Percentiles rank a stretch among this genome's conserved stretches.
These are phyloP conservation scores for Claviceps quebecensis DNA, from an alignment of 2,329 filamentous ascomycete genomes.

Conservation along the genomic window DNA sequence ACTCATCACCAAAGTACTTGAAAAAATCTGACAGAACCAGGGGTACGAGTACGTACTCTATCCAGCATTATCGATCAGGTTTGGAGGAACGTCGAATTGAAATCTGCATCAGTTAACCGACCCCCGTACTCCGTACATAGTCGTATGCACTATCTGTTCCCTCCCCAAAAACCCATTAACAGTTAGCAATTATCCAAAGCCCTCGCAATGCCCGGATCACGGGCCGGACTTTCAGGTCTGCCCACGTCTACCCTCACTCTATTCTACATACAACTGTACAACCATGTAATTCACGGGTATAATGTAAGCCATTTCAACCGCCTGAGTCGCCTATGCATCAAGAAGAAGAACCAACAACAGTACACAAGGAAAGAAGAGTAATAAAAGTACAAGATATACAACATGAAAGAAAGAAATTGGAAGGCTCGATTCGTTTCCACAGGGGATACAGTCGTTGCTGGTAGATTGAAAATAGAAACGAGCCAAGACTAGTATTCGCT, in stretches of 20 bases:
- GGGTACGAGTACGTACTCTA: no score
- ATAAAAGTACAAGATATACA: neutral
- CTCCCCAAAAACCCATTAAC: neutral
- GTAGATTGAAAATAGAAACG: neutral
- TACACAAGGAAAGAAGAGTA: neutral
- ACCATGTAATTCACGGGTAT: conserved; percentile 1
- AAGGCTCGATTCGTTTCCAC: neutral
- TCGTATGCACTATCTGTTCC: neutral
- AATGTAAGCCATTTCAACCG: conserved; percentile 2
- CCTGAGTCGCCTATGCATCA: conserved; percentile 1
- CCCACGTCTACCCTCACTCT: neutral
- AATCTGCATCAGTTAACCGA: neutral
- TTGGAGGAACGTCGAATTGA: neutral
- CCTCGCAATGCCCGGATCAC: neutral
- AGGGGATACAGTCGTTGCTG: neutral
- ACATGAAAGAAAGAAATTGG: neutral
- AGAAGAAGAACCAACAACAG: neutral
- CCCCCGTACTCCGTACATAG: neutral
- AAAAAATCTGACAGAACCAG: no score
- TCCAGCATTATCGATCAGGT: no score
- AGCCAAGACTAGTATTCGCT: conserved; percentile 15
- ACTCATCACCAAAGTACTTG: no score
- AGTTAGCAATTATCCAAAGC: neutral
- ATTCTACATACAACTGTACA: neutral
- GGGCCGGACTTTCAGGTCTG: neutral